phyloP scores from a whole-genome alignment of 1,139 yeast species.

The Pneumocystis carinii region DNA sequence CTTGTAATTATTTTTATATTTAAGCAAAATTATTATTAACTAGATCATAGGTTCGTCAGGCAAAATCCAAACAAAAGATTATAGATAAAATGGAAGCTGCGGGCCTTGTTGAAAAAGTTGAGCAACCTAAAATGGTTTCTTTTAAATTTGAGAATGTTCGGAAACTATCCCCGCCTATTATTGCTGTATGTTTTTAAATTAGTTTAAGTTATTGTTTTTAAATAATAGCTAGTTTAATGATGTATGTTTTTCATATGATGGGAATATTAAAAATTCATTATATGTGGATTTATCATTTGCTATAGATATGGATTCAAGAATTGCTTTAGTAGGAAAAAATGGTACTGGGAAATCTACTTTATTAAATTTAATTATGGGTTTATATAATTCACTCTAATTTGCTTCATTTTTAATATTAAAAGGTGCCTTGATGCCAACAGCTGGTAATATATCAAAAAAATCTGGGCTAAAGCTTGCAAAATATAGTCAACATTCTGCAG shows the following conservation, averaged over 20 bases:
- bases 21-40: not conserved
- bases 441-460: conserved; percentile 92
- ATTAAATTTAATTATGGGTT: conserved; percentile 93
- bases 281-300: conserved; percentile 88
- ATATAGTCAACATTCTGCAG: conserved; percentile 97
- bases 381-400: conserved; percentile 47
- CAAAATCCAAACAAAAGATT: conserved; percentile 97
- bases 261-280: conserved; percentile 71
- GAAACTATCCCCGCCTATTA: conserved; percentile 96
- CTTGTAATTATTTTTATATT: conserved; percentile 31
- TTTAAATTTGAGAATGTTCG: conserved; percentile 93
- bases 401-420: not conserved
- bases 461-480: conserved; percentile 97
- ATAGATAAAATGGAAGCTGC: conserved; percentile 99
- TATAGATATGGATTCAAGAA: conserved; percentile 98
- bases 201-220: conserved; percentile 46
- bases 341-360: conserved; percentile 89
- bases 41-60: conserved; percentile 50
- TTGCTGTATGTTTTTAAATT: conserved; percentile 41
- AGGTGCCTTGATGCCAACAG: conserved; percentile 22
- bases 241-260: conserved; percentile 71
- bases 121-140: conserved; percentile 79
- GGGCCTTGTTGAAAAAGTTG: conserved; percentile 88
- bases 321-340: conserved; percentile 96
- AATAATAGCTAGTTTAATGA: not conserved